Base-by-base conservation (phyloP, 345 rosid genomes). In the Pistacia integerrima region DNA sequence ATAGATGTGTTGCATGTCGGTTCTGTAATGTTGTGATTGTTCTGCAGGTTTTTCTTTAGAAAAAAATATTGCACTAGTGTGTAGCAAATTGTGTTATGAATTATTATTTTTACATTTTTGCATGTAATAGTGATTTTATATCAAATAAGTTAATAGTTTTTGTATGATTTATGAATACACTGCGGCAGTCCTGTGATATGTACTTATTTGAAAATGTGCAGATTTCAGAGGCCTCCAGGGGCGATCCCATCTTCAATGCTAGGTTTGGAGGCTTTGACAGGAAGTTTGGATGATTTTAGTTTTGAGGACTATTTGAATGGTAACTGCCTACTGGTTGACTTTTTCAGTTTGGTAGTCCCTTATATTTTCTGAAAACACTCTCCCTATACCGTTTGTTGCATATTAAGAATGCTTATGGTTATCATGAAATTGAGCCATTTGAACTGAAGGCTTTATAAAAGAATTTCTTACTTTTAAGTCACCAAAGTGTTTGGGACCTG, bases 291-390 rank as follows among this genome's bases (percentile, higher is more conserved):
- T 76, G 77, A 85, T 67, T 97, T 97, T 82, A 97, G 96, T 54
- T 90, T 94, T 61, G 98, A 91, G 90, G 96, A 97, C 82, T 97
- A 88, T 85, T 82, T 97, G 76, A 94, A 90, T 63, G 99, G 99
- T 97, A 88, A 85, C 33, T 48, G 7, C 17, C 4, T 78, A 13
- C 22, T 30, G 2, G 66, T 69, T 16, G 10, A 52, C 17, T 60
- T 68, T 51, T 33, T 44, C 3, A 25, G 16, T 25, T 51, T 51
- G 9, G 1, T 22, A 48, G 33, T 46, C 44, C 16, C 36, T 13
- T 68, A 56, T 22, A 16, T 33, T 9, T 54, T 56, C 44, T 36
- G 46, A 36, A 17, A 30, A 46, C 25, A 46, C 55, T 44, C 25
- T 25, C 11, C 13, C 44, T 17, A 20, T 0, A 14, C 48, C 10